Base-by-base conservation (phyloP, 768 basidiomycete species). In the Phanerodontia chrysosporium region DNA sequence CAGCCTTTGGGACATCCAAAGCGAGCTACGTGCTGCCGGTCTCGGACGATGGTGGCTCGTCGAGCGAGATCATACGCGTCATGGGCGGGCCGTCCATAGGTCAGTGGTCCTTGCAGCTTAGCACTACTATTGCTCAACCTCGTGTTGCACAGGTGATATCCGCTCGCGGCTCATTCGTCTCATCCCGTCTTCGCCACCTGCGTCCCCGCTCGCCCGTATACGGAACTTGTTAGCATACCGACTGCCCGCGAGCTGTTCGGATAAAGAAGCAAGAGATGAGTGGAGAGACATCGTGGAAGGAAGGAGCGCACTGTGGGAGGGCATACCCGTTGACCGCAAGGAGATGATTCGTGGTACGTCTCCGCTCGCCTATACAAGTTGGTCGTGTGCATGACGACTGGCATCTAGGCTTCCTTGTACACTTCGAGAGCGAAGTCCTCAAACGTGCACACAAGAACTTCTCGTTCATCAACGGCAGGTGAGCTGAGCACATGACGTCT, bases 211-310 rank as follows among this genome's bases (percentile, higher is more conserved):
- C 57, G 81, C 85, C 58, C 84, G 89, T 10, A 91, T 98, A 64
- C 84, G 86, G 24, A 76, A 78, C 24, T 78, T 98, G 3, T 79
- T 98, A 28, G 83, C 89, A 1, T 85, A 95, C 69, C 85, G 95
- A 1, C 78, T 97, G 32, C 87, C 93, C 9, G 74, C 82, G 3
- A 75, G 80, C 16, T 81, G 76, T n/a, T 76, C 84, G 0, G 89
- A 94, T 63, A 79, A 80, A 32, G 84, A 87, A 60, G 92, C 92
- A 22, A 84, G 92, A 62, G 89, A 89, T n/a, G 82, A 92, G 64
- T 98, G 95, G 95, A 78, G 90, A 62, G 85, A 90, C 60, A 90
- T 97, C 57, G 90, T 97, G 12, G 95, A 98, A 74, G 95, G 95
- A 0, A 79, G 80, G 29, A 93, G 89, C 69, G 56, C 67, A 2